Evolutionary conservation across 371 early-diverging fungal genomes (phyloP).

Genomic region (Mucor racemosus): DNA sequence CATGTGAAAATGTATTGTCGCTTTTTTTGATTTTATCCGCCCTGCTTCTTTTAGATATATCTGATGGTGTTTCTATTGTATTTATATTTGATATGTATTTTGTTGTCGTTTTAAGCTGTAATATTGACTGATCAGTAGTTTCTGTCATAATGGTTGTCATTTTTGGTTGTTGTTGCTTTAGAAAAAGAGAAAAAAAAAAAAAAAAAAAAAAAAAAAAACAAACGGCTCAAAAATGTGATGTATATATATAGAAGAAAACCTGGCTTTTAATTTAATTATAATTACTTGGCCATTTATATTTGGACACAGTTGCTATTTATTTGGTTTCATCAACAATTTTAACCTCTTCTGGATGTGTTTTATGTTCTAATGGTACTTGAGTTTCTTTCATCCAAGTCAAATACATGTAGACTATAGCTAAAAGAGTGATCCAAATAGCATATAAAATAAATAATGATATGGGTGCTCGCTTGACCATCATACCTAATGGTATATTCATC

Average conservation of each 20-base stretch:
- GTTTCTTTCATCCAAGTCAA: constrained; percentile 27
- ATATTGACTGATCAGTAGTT: background rate
- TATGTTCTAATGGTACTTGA: background rate
- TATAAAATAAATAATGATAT: constrained; percentile 27
- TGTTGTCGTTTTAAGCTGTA: constrained; percentile 1
- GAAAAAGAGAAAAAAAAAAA: constrained; percentile 1
- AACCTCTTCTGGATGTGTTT: background rate
- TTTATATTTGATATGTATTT: constrained; percentile 11
- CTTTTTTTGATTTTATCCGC: background rate
- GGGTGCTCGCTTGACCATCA: constrained; percentile 29
- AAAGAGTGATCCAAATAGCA: constrained; percentile 24
- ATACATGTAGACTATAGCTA: constrained; percentile 16
- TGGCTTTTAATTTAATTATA: constrained; percentile 2
- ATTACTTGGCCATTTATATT: constrained; percentile 2
- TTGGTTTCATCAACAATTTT: background rate
- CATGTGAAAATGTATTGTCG: constrained; percentile 5
- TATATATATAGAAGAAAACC: background rate
- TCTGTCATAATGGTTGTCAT: constrained; percentile 18
- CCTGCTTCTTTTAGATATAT: constrained; percentile 16
- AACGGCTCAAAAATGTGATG: background rate
- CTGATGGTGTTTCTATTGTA: constrained; percentile 12
- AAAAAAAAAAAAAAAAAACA: constrained; percentile 5
- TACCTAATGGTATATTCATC: constrained; percentile 42
- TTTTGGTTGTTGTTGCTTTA: background rate
- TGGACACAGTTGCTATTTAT: background rate